phyloP scores from a whole-genome alignment of 2,329 filamentous ascomycete species.

The Lachnellula arida region DNA sequence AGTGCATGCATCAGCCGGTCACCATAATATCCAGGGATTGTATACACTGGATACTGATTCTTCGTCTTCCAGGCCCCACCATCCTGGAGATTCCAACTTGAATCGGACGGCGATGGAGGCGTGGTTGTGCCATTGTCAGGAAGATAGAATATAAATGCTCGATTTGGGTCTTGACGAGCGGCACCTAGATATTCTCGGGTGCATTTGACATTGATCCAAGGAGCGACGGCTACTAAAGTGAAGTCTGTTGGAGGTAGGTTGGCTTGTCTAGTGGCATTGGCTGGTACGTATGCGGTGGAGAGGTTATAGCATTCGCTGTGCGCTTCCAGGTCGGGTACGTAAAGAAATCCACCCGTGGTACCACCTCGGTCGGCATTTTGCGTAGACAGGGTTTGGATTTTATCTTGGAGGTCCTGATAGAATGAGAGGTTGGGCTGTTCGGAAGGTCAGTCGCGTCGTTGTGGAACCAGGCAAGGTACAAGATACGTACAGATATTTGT shows the following conservation, averaged over 20 bases:
- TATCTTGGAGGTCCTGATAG: slow-evolving; percentile 40
- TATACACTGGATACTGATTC: slow-evolving; percentile 79
- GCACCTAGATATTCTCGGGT: slow-evolving; percentile 66
- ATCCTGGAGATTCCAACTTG: slow-evolving; percentile 67
- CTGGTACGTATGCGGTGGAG: slow-evolving; percentile 62
- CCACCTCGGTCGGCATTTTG: slow-evolving; percentile 57
- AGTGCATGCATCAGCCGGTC: slow-evolving; percentile 65
- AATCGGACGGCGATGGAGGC: slow-evolving; percentile 61
- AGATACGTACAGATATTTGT: slow-evolving; percentile 24
- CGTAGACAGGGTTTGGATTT: slow-evolving; percentile 72
- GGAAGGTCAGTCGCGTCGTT: slow-evolving; percentile 2
- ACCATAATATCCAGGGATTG: slow-evolving; percentile 65
- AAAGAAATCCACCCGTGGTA: slow-evolving; percentile 73
- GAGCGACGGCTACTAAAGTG: slow-evolving; percentile 74
- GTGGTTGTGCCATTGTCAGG: slow-evolving; percentile 51
- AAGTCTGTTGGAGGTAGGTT: slow-evolving; percentile 67
- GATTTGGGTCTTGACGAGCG: slow-evolving; percentile 53
- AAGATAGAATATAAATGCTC: slow-evolving; percentile 60
- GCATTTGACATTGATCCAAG: slow-evolving; percentile 76
- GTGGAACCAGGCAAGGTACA: background rate
- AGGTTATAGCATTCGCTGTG: slow-evolving; percentile 58
- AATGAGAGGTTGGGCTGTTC: slow-evolving; percentile 30
- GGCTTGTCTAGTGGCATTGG: slow-evolving; percentile 67
- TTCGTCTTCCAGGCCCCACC: slow-evolving; percentile 63
- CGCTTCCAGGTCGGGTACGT: slow-evolving; percentile 66